Evolutionary conservation across 371 early-diverging fungal species (phyloP).

Genomic region (Syncephalastrum contaminatum): DNA sequence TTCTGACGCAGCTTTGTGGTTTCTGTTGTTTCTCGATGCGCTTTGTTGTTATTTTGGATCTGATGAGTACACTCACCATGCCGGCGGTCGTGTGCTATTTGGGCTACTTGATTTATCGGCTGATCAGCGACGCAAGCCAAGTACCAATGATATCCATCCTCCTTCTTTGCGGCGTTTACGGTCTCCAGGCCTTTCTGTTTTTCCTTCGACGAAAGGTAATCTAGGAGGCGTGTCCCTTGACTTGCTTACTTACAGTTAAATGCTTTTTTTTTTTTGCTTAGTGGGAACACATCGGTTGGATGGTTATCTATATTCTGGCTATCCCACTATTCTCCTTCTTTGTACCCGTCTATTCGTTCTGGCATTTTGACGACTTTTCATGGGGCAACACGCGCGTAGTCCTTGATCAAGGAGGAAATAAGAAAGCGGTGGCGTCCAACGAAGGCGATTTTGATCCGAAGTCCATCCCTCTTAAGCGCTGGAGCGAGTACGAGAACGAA

Average conservation of each 20-base stretch:
- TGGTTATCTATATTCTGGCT: slow-evolving; percentile 87
- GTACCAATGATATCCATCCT: slow-evolving; percentile 61
- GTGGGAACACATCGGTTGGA: slow-evolving; percentile 95
- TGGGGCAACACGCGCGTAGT: slow-evolving; percentile 96
- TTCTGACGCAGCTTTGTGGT: slow-evolving; percentile 88
- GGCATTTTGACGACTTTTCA: slow-evolving; percentile 96
- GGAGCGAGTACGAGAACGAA: slow-evolving; percentile 81
- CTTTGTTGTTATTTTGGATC: slow-evolving; percentile 90
- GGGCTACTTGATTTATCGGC: slow-evolving; percentile 69
- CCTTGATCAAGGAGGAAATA: slow-evolving; percentile 64
- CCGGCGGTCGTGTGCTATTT: slow-evolving; percentile 90
- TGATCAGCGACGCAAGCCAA: slow-evolving; percentile 41
- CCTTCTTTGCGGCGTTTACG: slow-evolving; percentile 75
- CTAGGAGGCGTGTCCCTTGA: not conserved
- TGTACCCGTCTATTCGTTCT: slow-evolving; percentile 85
- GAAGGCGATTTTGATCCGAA: slow-evolving; percentile 50
- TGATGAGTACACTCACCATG: slow-evolving; percentile 86
- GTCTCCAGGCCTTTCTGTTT: slow-evolving; percentile 82
- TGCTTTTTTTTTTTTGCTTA: slow-evolving; percentile 18
- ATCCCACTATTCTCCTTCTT: slow-evolving; percentile 82
- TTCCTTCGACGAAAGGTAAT: slow-evolving; percentile 71
- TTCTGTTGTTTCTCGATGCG: slow-evolving; percentile 97
- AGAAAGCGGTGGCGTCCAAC: slow-evolving; percentile 45
- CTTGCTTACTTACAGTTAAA: not conserved
- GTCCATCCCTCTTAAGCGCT: slow-evolving; percentile 68